Base-by-base conservation (phyloP, 2,329 filamentous ascomycete genomes). In the Alternaria dauci region DNA sequence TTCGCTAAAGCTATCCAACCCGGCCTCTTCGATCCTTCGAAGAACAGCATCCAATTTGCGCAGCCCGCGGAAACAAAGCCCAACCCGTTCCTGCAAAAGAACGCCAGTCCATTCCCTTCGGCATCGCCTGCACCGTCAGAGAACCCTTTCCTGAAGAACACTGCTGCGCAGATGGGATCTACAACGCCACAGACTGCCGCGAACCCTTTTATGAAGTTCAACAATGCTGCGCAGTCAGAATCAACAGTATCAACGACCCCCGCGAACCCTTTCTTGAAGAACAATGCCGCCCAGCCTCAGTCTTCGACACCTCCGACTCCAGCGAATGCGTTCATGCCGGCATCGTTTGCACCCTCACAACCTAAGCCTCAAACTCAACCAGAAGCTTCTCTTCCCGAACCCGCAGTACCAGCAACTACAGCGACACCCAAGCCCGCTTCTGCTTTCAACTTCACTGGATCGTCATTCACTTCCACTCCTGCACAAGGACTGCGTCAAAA, bases 1-100 rank as follows among this genome's bases (percentile, higher is more conserved):
- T 70, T 68, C 20, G 20, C 44, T n/a, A 58, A 60, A 44, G 52
- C 50, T n/a, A 50, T 65, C 4, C 66, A 70, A n/a, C 65, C 73
- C 39, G 73, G 73, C 16, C 20, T 74, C 0, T 78, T 77, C 38
- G 70, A 78, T 59, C 55, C 69, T 8, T 64, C 67, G 0, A 74
- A 71, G 30, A 66, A 75, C 25, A 4, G 60, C 16, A 71, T 77
- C 34, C 67, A 71, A 14, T 78, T 78, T 38, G 65, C 67, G 5
- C 57, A 65, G 8, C 43, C 63, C 4, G 38, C 44, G 44, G 46
- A 48, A 6, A 7, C 57, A 8, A 61, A 52, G 5, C 38, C 38
- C 11, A 71, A 65, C 25, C 65, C 67, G 9, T 67, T 67, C 20
- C 12, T 62, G 20, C 50, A 48, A 26, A 52, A 60, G 23, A 50